Evolutionary conservation across 2,329 filamentous ascomycete genomes (phyloP).

Genomic region (Coniella vitis): DNA sequence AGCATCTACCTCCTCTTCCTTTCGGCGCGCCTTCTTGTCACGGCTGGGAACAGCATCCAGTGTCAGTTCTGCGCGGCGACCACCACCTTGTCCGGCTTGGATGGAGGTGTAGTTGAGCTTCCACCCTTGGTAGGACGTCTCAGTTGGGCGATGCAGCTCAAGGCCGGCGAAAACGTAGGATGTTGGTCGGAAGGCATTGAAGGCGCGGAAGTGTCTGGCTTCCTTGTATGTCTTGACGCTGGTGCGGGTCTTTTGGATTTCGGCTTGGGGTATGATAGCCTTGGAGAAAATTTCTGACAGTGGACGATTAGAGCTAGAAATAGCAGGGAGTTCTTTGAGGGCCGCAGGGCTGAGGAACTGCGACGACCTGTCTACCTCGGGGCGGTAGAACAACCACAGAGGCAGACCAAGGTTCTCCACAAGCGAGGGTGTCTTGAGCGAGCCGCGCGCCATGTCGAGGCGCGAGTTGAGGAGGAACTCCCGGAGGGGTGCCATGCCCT

Average conservation of each 20-base stretch:
- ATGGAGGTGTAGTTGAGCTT: slow-evolving; percentile 45
- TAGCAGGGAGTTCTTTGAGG: no score
- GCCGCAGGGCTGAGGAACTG: background rate
- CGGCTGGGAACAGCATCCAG: slow-evolving; percentile 30
- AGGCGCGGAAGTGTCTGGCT: background rate
- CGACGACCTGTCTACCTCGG: background rate
- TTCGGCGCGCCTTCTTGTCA: slow-evolving; percentile 6
- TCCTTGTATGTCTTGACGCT: background rate
- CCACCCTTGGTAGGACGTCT: slow-evolving; percentile 36
- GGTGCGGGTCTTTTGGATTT: background rate
- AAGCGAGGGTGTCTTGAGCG: slow-evolving; percentile 38
- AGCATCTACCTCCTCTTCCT: background rate
- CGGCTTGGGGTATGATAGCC: background rate
- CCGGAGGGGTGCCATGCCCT: slow-evolving; percentile 28
- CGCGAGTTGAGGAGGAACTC: slow-evolving; percentile 38
- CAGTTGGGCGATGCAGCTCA: slow-evolving; percentile 42
- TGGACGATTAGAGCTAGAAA: no score
- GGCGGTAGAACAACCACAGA: slow-evolving; percentile 14
- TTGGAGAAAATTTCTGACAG: no score
- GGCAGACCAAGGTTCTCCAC: slow-evolving; percentile 22
- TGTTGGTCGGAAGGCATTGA: slow-evolving; percentile 7
- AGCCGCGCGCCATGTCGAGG: slow-evolving; percentile 41
- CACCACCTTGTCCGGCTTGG: slow-evolving; percentile 44
- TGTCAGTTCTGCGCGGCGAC: slow-evolving; percentile 43
- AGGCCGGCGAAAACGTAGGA: slow-evolving; percentile 42